Evolutionary conservation across 2,329 filamentous ascomycete genomes (phyloP), one percentile per base, ranked within the genome.

Genomic region (Penicillium sp.): DNA sequence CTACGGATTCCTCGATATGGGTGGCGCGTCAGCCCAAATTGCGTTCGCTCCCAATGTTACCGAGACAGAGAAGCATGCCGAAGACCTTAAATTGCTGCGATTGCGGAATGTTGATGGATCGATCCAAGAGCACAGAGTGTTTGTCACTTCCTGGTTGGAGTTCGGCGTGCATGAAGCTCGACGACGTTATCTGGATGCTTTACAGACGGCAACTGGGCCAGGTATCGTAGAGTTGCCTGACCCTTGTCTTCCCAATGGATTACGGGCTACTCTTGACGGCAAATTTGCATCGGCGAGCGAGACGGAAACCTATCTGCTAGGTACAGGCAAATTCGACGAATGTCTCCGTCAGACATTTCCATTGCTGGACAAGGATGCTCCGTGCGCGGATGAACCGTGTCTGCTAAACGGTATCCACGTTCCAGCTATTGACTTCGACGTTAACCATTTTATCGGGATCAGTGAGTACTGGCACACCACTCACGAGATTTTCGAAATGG

Each of bases 381-480:
- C 89, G 1, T 99, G 94, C 69, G 77, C 84, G 5, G 88, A 96
- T 67, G 76, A 87, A 26, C 94, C 95, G 0, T 99, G 94, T 73
- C 78, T 99, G 33, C 80, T 99, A 37, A 90, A 97, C 65, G 92
- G 94, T 0, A 86, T 93, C 60, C 91, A 97, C 69, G 91, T 94
- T 1, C 94, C 94, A 1, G 90, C 91, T 4, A 97, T 99, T 61
- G 94, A 99, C 71, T 99, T 97, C 68, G 88, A 94, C 59, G 87
- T 97, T 35, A 99, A 99, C 67, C 95, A 97, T 72, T 99, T 99
- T 67, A 88, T 99, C 28, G 94, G 94, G 11, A 93, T 99, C 4
- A 97, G 93, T 1, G 94, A 99, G 70, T 99, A 96, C 75, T 99
- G 94, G 93, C 94, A 99, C 73, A 96, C 93, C 0, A 99, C 94